Evolutionary conservation across 1,284 basidiomycete species (phyloP).

Genomic region (Sporisorium exsertum): DNA sequence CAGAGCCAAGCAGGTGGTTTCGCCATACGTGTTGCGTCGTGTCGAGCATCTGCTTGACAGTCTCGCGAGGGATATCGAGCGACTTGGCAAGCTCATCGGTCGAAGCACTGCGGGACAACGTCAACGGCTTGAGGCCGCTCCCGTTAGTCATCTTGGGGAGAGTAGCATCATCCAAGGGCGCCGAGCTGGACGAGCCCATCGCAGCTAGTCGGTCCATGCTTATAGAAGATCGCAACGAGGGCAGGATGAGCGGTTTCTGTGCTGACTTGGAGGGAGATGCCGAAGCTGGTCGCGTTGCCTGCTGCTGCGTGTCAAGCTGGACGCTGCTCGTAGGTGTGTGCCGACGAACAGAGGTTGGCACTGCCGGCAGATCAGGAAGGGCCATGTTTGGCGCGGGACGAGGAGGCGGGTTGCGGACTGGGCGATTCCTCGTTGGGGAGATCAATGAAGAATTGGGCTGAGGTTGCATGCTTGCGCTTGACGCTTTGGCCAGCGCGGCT

Average conservation of each 20-base stretch:
- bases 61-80: conserved; percentile 45
- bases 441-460: neutral
- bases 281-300: neutral
- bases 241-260: conserved; percentile 36
- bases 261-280: conserved; percentile 10
- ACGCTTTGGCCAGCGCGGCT: neutral
- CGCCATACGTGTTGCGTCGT: conserved; percentile 47
- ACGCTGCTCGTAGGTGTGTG: conserved; percentile 5
- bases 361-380: conserved; percentile 18
- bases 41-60: conserved; percentile 48
- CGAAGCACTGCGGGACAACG: conserved; percentile 21
- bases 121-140: conserved; percentile 13
- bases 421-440: conserved; percentile 7
- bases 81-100: conserved; percentile 38
- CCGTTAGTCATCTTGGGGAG: neutral
- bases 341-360: neutral
- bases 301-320: conserved; percentile 3
- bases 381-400: conserved; percentile 31
- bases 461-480: neutral
- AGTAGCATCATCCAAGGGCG: neutral
- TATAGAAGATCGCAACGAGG: conserved; percentile 22
- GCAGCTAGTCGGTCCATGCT: conserved; percentile 23
- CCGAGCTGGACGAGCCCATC: conserved; percentile 6
- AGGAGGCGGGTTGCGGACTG: conserved; percentile 31
- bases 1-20: conserved; percentile 29